Conservation (phyloP, 225 moss, liverwort and hornwort genomes). For the Lunularia cruciata region DNA sequence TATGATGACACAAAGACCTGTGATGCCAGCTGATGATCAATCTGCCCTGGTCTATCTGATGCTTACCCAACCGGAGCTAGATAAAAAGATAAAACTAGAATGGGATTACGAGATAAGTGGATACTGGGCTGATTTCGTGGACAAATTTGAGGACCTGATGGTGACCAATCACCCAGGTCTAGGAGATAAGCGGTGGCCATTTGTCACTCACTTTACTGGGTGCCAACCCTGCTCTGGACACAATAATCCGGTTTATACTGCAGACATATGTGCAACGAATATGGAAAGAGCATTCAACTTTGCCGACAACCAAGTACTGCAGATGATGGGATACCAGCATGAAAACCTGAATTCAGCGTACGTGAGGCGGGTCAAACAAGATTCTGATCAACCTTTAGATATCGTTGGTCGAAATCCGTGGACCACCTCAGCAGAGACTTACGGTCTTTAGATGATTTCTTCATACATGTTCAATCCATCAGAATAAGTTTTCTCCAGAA, state of each 20-base stretch:
- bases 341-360: slow-evolving; percentile 10
- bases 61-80: slow-evolving; percentile 25
- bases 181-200: slow-evolving; percentile 36
- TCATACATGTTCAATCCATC: slow-evolving; percentile 3
- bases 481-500: slow-evolving; percentile 5
- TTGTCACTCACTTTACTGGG: slow-evolving; percentile 42
- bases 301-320: slow-evolving; percentile 47
- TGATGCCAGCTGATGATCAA: slow-evolving; percentile 43
- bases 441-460: neutral
- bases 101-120: slow-evolving; percentile 38
- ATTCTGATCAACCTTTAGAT: slow-evolving; percentile 24
- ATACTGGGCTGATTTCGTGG: slow-evolving; percentile 36
- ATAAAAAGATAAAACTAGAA: slow-evolving; percentile 24
- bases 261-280: slow-evolving; percentile 18
- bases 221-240: slow-evolving; percentile 42
- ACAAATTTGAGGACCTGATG: slow-evolving; percentile 31
- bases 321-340: slow-evolving; percentile 39
- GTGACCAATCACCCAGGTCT: slow-evolving; percentile 28
- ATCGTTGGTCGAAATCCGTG: slow-evolving; percentile 28
- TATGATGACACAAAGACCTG: slow-evolving; percentile 20
- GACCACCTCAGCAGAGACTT: slow-evolving; percentile 15
- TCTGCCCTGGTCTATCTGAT: slow-evolving; percentile 42
- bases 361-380: slow-evolving; percentile 30
- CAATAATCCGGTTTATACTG: slow-evolving; percentile 13
- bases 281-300: slow-evolving; percentile 53